Percentiles rank a stretch among this genome's conserved stretches.
Evolutionary conservation across 257 asterid species (phyloP).

Genomic region (Rehmannia glutinosa): DNA sequence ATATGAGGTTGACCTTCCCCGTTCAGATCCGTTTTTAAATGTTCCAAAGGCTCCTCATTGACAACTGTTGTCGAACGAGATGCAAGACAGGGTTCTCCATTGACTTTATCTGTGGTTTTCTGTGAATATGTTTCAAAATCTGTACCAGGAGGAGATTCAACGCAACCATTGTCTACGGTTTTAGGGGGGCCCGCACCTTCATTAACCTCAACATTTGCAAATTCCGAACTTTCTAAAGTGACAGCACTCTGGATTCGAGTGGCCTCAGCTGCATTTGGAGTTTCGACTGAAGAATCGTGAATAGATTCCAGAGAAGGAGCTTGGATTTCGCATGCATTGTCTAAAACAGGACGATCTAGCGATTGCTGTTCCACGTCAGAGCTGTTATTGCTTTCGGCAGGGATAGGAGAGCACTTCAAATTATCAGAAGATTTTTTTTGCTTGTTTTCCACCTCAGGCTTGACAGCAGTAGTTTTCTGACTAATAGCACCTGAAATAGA

Average conservation of each 20-base stretch:
- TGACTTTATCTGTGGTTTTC: slow-evolving; percentile 5
- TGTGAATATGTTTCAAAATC: too few relatives aligned
- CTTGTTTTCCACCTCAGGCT: slow-evolving; percentile 10
- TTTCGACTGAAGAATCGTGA: slow-evolving; percentile 5
- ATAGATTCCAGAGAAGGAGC: slow-evolving; percentile 9
- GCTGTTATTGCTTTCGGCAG: not conserved
- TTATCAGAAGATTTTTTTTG: slow-evolving; percentile 14
- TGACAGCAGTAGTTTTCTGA: not conserved
- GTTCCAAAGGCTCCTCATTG: not conserved
- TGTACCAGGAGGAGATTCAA: slow-evolving; percentile 3
- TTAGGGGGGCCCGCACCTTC: not conserved
- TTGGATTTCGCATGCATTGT: slow-evolving; percentile 4
- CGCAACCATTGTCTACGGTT: not conserved
- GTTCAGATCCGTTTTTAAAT: not conserved
- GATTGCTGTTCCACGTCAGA: slow-evolving; percentile 6
- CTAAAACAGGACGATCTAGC: too few relatives aligned
- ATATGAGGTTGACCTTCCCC: too few relatives aligned
- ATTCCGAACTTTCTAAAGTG: not conserved
- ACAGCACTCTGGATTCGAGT: too few relatives aligned
- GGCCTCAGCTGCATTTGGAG: not conserved
- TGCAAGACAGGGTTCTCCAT: not conserved
- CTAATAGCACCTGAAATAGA: slow-evolving; percentile 2
- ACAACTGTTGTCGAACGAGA: not conserved
- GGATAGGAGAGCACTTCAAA: slow-evolving; percentile 7
- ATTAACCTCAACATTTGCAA: not conserved